Conservation (phyloP, 805 yeast genomes). For the Barnettozyma wickerhamii region DNA sequence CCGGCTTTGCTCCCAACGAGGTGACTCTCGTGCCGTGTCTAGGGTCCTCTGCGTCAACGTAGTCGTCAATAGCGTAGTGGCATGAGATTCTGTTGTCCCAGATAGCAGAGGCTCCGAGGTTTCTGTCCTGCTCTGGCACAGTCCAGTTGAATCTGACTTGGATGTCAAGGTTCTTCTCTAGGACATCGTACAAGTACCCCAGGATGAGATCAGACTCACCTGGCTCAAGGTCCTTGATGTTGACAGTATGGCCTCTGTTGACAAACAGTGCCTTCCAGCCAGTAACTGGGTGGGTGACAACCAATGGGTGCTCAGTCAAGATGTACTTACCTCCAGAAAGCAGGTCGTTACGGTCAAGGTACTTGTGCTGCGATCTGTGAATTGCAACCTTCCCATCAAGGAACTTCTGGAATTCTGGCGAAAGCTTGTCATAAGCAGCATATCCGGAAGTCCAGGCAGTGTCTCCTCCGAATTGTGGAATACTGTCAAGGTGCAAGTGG, state of each 20-base stretch:
- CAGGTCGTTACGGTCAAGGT: constrained; percentile 39
- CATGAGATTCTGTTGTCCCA: constrained; percentile 59
- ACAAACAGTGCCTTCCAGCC: constrained; percentile 56
- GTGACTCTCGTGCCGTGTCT: constrained; percentile 54
- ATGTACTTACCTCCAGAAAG: constrained; percentile 41
- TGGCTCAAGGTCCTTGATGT: constrained; percentile 29
- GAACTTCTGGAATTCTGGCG: constrained; percentile 46
- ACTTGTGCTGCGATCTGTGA: constrained; percentile 36
- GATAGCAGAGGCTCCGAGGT: constrained; percentile 39
- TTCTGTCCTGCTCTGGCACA: constrained; percentile 30
- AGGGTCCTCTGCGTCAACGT: constrained; percentile 51
- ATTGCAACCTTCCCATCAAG: constrained; percentile 52
- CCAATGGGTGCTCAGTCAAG: constrained; percentile 51
- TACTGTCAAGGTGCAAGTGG: constrained; percentile 45
- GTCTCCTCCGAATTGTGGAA: constrained; percentile 50
- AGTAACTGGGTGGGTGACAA: constrained; percentile 61
- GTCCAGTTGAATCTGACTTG: constrained; percentile 54
- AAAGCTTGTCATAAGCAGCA: constrained; percentile 51
- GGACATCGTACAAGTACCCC: constrained; percentile 38
- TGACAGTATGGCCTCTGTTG: constrained; percentile 42
- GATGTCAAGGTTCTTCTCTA: constrained; percentile 47
- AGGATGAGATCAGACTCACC: constrained; percentile 29
- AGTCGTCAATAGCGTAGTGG: constrained; percentile 48
- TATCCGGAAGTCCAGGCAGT: constrained; percentile 55
- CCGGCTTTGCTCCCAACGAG: constrained; percentile 50